Percentiles rank a stretch among this genome's conserved stretches.
Evolutionary conservation across 768 basidiomycete species (phyloP).

Genomic region (Boletus reticulatus): DNA sequence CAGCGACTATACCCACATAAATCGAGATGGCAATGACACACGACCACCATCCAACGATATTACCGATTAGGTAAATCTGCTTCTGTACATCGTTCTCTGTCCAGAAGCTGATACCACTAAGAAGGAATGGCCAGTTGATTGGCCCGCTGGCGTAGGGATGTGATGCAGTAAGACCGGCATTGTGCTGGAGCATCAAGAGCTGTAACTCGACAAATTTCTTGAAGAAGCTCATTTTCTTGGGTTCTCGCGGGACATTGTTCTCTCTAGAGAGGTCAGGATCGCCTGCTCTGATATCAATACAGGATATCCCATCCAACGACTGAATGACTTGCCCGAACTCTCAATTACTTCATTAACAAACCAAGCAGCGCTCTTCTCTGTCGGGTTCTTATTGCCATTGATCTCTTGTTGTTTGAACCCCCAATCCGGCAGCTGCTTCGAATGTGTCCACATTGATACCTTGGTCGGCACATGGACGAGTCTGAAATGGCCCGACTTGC

Average conservation of each 20-base stretch:
- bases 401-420: conserved; percentile 96
- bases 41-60: conserved; percentile 93
- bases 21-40: conserved; percentile 84
- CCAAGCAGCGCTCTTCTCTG: conserved; percentile 85
- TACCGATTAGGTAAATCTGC: conserved; percentile 97
- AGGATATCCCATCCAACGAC: conserved; percentile 1
- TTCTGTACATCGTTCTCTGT: conserved; percentile 79
- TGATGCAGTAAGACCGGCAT: conserved; percentile 95
- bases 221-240: conserved; percentile 89
- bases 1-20: conserved; percentile 85
- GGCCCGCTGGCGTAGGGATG: conserved; percentile 97
- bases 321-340: conserved; percentile 57
- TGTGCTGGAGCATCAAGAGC: conserved; percentile 95
- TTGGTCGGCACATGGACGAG: conserved; percentile 86
- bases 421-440: conserved; percentile 89
- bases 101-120: conserved; percentile 99
- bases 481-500: conserved; percentile 90
- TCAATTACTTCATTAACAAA: conserved; percentile 79
- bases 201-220: conserved; percentile 93
- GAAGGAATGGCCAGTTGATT: conserved; percentile 97
- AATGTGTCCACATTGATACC: conserved; percentile 93
- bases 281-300: conserved; percentile 43
- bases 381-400: conserved; percentile 92
- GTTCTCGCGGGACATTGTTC: conserved; percentile 54
- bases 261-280: conserved; percentile 50